Base-by-base conservation (phyloP, 768 basidiomycete species). In the Xerocomellus amylosporus region DNA sequence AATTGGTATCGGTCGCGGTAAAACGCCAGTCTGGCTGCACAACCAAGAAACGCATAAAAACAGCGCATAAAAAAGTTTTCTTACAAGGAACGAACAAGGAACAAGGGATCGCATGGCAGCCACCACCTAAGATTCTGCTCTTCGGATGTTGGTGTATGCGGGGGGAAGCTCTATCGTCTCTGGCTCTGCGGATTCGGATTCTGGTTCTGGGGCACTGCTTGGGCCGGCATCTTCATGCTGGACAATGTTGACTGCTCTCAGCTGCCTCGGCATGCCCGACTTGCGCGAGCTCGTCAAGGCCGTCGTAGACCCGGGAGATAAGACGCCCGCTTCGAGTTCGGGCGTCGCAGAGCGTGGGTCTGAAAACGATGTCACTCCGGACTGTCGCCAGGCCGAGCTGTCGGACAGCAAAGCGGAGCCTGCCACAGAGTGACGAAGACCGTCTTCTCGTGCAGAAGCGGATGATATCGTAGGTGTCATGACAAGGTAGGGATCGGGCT, bases 141-240 rank as follows among this genome's bases (percentile, higher is more conserved):
- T 68, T 34, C 49, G 61, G 44, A 91, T 75, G 56, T 87, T 81
- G 26, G 86, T 89, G 69, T 93, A 93, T 30, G 88, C 88, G 2
- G 90, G 90, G 14, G 90, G 90, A 46, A 93, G 77, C 69, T 93
- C 90, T 43, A 93, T 82, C 40, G 88, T 90, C 69, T 88, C 90
- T 15, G 80, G 66, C 58, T 83, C 80, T 17, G 74, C 77, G 8
- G 71, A 73, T 41, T 66, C 77, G 8, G 71, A 73, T 41, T 66
- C 66, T 44, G 70, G 73, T 40, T 66, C 67, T 45, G 54, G 56
- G 19, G 52, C 46, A 63, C 39, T 50, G 58, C 55, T 67, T 70
- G 53, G 72, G 2, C 90, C 90, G 0, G 87, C 90, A 65, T 93
- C 90, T 58, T 91, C 88, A 61, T 93, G 90, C 70, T 92, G 90